Evolutionary conservation across 352 stramenopile genomes (phyloP).

Genomic region (Thraustotheca clavata): DNA sequence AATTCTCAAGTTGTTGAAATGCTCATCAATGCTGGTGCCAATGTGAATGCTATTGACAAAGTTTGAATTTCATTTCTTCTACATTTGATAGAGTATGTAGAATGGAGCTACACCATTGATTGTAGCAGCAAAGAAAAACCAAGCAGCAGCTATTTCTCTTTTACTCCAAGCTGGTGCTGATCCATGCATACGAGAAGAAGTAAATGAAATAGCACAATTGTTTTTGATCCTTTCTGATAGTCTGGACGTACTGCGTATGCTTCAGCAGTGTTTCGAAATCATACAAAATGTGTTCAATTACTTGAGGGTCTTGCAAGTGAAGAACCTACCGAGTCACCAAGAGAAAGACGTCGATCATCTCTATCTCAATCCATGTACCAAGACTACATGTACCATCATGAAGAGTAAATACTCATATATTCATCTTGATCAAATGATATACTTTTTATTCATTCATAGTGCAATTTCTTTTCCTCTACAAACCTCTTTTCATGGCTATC

Average conservation of each 20-base stretch:
- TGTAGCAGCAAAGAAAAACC: slow-evolving; percentile 65
- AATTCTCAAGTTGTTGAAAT: slow-evolving; percentile 47
- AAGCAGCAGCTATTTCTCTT: slow-evolving; percentile 47
- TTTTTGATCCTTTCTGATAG: neutral
- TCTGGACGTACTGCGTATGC: slow-evolving; percentile 9
- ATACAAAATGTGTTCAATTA: neutral
- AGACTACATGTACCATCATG: slow-evolving; percentile 1
- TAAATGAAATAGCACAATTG: neutral
- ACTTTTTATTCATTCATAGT: too few relatives aligned
- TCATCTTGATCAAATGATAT: too few relatives aligned
- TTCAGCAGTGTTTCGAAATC: neutral
- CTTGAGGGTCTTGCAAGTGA: neutral
- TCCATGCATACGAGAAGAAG: slow-evolving; percentile 36
- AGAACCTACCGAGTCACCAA: neutral
- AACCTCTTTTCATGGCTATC: too few relatives aligned
- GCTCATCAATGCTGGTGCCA: slow-evolving; percentile 43
- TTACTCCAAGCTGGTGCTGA: slow-evolving; percentile 46
- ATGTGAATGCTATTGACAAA: slow-evolving; percentile 55
- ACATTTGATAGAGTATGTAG: neutral
- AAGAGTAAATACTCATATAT: too few relatives aligned
- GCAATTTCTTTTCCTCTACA: too few relatives aligned
- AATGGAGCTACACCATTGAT: slow-evolving; percentile 56
- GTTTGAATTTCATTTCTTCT: neutral
- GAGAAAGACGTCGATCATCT: neutral
- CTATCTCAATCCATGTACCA: neutral